Percentiles rank a stretch among this genome's conserved stretches.
Conservation (phyloP, 495 filamentous ascomycete species). For the Penicillium robsamsonii region DNA sequence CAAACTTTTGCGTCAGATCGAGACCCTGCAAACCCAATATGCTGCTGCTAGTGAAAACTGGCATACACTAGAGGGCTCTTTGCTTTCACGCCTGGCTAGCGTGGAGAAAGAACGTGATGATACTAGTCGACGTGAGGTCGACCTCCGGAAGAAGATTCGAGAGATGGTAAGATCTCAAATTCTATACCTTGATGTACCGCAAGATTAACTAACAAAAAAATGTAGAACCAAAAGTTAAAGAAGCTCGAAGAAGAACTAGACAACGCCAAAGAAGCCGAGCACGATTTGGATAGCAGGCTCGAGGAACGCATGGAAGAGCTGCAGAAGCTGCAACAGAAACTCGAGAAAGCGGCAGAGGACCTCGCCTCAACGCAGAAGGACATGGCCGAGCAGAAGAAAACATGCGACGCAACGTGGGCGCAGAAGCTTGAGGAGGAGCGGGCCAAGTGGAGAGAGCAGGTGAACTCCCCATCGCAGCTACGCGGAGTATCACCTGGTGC, state of each 20-base stretch:
- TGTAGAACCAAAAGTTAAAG: conserved; percentile 69
- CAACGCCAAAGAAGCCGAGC: conserved; percentile 59
- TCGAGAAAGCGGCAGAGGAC: conserved; percentile 64
- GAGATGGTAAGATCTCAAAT: conserved; percentile 62
- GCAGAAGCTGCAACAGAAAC: conserved; percentile 59
- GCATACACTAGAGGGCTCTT: conserved; percentile 87
- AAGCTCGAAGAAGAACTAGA: conserved; percentile 83
- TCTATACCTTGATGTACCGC: neutral
- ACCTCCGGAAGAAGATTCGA: conserved; percentile 79
- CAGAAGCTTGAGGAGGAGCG: conserved; percentile 71
- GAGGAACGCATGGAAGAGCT: conserved; percentile 60
- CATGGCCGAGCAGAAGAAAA: conserved; percentile 68
- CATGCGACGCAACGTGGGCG: conserved; percentile 58
- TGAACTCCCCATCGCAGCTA: conserved; percentile 43
- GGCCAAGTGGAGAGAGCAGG: conserved; percentile 68
- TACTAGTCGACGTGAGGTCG: conserved; percentile 73
- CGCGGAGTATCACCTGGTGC: conserved; percentile 49
- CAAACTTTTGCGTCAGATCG: conserved; percentile 88
- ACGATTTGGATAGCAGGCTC: conserved; percentile 57
- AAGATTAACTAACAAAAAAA: conserved; percentile 14
- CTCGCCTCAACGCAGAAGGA: conserved; percentile 57
- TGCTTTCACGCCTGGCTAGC: conserved; percentile 67
- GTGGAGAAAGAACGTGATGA: conserved; percentile 92
- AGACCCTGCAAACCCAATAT: conserved; percentile 95
- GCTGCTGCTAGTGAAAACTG: conserved; percentile 93